Evolutionary conservation across 306 rosid species (phyloP), one percentile per base, ranked within the genome.

Genomic region (Acacia acuminata): DNA sequence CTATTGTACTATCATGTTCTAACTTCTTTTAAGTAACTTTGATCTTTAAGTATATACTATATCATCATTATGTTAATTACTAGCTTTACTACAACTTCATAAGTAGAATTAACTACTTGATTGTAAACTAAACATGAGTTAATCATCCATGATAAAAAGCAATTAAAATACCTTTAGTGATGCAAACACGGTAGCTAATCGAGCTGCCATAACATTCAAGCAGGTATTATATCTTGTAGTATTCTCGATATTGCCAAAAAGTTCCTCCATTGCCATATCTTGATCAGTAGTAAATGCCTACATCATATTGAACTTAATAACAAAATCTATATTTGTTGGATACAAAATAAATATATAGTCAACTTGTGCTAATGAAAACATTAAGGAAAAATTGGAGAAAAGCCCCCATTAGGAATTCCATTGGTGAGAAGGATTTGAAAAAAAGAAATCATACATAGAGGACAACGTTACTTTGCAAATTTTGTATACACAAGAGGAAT

Each of bases 171-270:
- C 99, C 94, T 92, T 96, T 63, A 93, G 50, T 38, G 98, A 96
- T 77, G 99, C 99, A 84, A 96, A 96, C 82, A 96, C 96, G 22
- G 99, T 96, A 66, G 97, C 97, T 17, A 96, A 79, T 85, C 99
- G 91, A 86, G 77, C 91, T 17, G 98, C 96, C 99, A 92, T 93
- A 76, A 17, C 78, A 77, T 85, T 89, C 91, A 96, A 80, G 91
- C 91, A 83, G 44, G 87, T 81, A 82, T 91, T 87, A 56, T 88
- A 85, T 87, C 79, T 92, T 75, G 87, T 91, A 82, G 90, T 25
- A 79, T 91, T 92, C 80, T 83, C 93, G 50, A 64, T n/a, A 75
- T 78, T 77, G 65, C 94, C 97, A 56, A 85, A 91, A 75, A 96
- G 94, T 67, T 96, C 99, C 69, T 85, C 89, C 85, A 96, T 43